Evolutionary conservation across 495 filamentous ascomycete genomes (phyloP), one percentile per base, ranked within the genome.

Genomic region (Penicillium psychrofluorescens): DNA sequence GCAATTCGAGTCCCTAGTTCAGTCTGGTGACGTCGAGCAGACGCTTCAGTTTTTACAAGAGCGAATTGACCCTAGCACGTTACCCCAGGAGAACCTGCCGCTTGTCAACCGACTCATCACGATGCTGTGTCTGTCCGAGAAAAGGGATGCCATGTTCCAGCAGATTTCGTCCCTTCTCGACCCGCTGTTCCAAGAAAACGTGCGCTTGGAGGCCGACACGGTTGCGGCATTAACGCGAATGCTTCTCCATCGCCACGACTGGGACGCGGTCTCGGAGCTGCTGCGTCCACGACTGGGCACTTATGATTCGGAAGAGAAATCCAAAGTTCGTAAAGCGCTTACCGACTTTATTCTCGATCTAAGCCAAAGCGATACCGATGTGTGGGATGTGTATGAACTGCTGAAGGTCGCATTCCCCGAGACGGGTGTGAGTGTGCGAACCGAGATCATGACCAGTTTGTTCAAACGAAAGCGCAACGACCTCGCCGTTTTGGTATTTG

Each of bases 341-440:
- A 64, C 84, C 9, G 56, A 76, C 2, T 88, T 83, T 65, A 80
- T 79, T 51, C 54, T 84, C 13, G 78, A 90, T 45, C 66, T 53
- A 16, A 59, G 58, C 5, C 81, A 79, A 43, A 80, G 72, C 5
- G 74, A 79, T 4, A 30, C 41, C 6, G 74, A 71, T 13, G 71
- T 76, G 4, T 97, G 91, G 92, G 84, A 90, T 44, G 77, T 79
- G 9, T 97, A 97, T 65, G 74, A 77, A 28, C 74, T 96, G 11
- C 58, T 92, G 22, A 79, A 80, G 28, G 68, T 84, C 28, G 78
- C 85, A 49, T 95, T 96, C 70, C 78, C 84, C 8, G 91, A 95
- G 58, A 79, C 78, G 0, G 63, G 72, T 1, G 68, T 76, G 1
- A 62, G 63, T 11, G 68, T 75, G 35, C 83, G 90, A 14, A 80